Conservation (phyloP, 1,139 yeast genomes). For the Diutina mesorugosa region DNA sequence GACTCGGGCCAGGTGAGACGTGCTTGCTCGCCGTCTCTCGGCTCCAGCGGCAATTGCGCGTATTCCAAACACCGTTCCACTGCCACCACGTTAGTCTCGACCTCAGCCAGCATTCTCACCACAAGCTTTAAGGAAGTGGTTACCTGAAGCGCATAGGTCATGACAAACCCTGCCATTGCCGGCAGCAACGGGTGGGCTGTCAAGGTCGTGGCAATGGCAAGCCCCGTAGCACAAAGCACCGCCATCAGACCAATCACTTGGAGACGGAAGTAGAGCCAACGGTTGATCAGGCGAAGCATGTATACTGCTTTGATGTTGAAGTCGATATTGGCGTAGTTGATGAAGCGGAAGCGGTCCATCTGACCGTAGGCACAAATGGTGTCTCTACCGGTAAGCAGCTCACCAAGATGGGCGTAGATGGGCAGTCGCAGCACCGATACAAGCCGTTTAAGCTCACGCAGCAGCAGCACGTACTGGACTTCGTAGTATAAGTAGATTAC, state of each 20-base stretch:
- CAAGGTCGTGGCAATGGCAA: constrained; percentile 25
- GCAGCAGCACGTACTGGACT: constrained; percentile 35
- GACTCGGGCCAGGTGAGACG: constrained; percentile 17
- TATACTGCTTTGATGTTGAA: constrained; percentile 49
- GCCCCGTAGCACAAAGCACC: constrained; percentile 43
- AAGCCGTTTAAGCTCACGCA: constrained; percentile 45
- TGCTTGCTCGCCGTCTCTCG: constrained; percentile 20
- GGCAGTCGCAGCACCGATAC: constrained; percentile 43
- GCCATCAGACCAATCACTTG: constrained; percentile 58
- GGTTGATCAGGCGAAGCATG: constrained; percentile 41
- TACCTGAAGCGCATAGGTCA: constrained; percentile 59
- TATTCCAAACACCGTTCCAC: constrained; percentile 70
- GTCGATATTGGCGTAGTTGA: constrained; percentile 49
- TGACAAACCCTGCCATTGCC: constrained; percentile 61
- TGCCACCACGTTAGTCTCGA: constrained; percentile 64
- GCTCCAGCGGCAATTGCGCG: constrained; percentile 46
- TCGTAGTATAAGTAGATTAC: constrained; percentile 40
- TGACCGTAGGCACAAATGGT: constrained; percentile 49
- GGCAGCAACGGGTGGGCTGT: constrained; percentile 32
- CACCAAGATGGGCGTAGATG: constrained; percentile 52
- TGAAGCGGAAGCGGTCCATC: constrained; percentile 34
- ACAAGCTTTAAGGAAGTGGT: constrained; percentile 48
- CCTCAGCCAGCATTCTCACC: constrained; percentile 57
- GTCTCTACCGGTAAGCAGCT: constrained; percentile 45
- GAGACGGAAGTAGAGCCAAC: constrained; percentile 65